Percentiles rank a stretch among this genome's conserved stretches.
These are phyloP conservation scores for Lentinula guzmanii DNA, from an alignment of 768 basidiomycete species.

Conservation along the genomic window DNA sequence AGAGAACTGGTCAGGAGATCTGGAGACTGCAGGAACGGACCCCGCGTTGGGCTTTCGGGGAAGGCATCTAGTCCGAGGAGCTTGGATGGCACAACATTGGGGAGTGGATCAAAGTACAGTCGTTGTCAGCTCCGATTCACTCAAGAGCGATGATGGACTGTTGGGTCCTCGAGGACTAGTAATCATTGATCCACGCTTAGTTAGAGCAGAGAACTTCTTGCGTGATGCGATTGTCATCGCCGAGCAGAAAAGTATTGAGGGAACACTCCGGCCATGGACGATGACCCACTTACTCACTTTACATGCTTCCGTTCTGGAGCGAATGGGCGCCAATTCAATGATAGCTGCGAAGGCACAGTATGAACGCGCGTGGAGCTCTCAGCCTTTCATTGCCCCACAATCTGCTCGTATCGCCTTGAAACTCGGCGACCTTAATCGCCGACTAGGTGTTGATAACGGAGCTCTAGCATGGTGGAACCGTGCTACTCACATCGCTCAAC, in stretches of 20 bases:
- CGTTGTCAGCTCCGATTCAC: slow-evolving; percentile 31
- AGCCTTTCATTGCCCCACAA: slow-evolving; percentile 24
- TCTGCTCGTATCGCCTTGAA: slow-evolving; percentile 56
- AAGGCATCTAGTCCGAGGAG: slow-evolving; percentile 56
- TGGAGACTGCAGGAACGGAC: slow-evolving; percentile 60
- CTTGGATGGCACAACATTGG: slow-evolving; percentile 72
- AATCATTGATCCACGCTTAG: slow-evolving; percentile 49
- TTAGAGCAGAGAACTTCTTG: slow-evolving; percentile 49
- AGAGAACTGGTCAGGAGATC: slow-evolving; percentile 56
- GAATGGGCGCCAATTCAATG: slow-evolving; percentile 47
- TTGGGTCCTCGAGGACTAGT: slow-evolving; percentile 29
- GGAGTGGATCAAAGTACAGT: slow-evolving; percentile 36
- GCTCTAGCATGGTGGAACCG: slow-evolving; percentile 68
- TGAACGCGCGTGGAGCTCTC: slow-evolving; percentile 47
- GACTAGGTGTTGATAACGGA: slow-evolving; percentile 44
- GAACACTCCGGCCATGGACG: slow-evolving; percentile 43
- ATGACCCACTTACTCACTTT: slow-evolving; percentile 47
- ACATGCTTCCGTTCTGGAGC: slow-evolving; percentile 54
- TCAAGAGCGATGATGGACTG: slow-evolving; percentile 21
- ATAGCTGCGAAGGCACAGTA: slow-evolving; percentile 52
- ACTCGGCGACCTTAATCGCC: slow-evolving; percentile 59
- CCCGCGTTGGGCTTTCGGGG: slow-evolving; percentile 56
- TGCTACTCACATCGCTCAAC: slow-evolving; percentile 41
- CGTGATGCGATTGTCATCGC: slow-evolving; percentile 41
- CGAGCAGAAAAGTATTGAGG: slow-evolving; percentile 29